These are phyloP conservation scores for Eragrostis tef DNA, from an alignment of 202 grass and related monocot species.

Conservation along the genomic window DNA sequence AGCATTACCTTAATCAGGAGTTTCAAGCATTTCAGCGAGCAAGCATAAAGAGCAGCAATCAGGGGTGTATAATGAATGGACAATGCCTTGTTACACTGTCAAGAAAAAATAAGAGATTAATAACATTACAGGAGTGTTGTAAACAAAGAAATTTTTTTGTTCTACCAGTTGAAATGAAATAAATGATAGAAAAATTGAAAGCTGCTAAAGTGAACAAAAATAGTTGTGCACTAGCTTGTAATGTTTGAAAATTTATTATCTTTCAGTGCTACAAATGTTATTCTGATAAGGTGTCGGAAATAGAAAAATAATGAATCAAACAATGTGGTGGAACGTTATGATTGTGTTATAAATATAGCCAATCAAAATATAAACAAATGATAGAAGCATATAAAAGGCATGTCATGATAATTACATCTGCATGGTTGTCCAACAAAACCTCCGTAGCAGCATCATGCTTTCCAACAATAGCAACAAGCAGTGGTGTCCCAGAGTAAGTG, in stretches of 20 bases:
- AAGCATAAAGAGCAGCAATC: background rate
- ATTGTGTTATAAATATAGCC: too few species aligned
- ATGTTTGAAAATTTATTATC: background rate
- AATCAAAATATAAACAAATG: too few species aligned
- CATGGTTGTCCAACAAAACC: conserved; percentile 14
- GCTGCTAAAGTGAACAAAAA: background rate
- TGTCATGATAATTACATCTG: conserved; percentile 9
- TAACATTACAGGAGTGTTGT: too few species aligned
- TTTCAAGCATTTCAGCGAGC: background rate
- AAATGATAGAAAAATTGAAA: background rate
- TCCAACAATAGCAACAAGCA: background rate
- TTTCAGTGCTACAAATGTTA: background rate
- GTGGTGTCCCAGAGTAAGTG: background rate
- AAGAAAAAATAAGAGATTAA: background rate
- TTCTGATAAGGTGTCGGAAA: background rate
- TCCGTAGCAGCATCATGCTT: conserved; percentile 10
- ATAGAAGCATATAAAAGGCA: background rate
- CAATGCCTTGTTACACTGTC: conserved; percentile 3
- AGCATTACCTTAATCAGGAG: conserved; percentile 36
- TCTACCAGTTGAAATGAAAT: background rate
- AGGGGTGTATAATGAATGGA: background rate
- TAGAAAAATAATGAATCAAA: background rate
- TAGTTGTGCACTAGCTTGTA: background rate
- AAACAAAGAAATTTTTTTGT: too few species aligned
- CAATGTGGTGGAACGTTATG: background rate